Evolutionary conservation across 2,329 filamentous ascomycete species (phyloP).

Genomic region (Cryphonectria parasitica): DNA sequence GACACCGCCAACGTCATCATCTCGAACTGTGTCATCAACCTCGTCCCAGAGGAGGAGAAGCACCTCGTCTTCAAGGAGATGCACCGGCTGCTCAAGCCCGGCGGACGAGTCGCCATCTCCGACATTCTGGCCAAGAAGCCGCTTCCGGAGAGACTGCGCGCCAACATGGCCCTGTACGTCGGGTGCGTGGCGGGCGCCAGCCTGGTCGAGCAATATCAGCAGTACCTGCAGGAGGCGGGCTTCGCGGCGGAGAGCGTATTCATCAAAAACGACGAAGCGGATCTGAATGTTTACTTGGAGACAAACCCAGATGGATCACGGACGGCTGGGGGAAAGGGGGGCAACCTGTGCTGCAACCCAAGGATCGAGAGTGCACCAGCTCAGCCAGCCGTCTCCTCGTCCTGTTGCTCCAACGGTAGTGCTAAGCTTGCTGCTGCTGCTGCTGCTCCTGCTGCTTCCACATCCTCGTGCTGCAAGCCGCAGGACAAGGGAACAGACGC

Average conservation of each 20-base stretch:
- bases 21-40: slow-evolving; percentile 67
- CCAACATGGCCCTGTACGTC: slow-evolving; percentile 57
- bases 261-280: slow-evolving; percentile 49
- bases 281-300: slow-evolving; percentile 53
- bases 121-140: slow-evolving; percentile 60
- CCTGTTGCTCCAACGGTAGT: slow-evolving; percentile 9
- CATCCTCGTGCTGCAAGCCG: slow-evolving; percentile 14
- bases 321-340: slow-evolving; percentile 26
- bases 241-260: slow-evolving; percentile 51
- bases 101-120: slow-evolving; percentile 61
- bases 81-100: slow-evolving; percentile 57
- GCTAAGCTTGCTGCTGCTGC: neutral
- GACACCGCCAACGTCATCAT: slow-evolving; percentile 59
- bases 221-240: slow-evolving; percentile 53
- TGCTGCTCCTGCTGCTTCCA: neutral
- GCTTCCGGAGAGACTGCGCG: slow-evolving; percentile 52
- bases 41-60: slow-evolving; percentile 58
- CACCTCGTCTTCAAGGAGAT: slow-evolving; percentile 60
- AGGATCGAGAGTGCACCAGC: slow-evolving; percentile 21
- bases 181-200: slow-evolving; percentile 65
- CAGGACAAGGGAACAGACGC: slow-evolving; percentile 31
- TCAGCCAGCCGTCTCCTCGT: slow-evolving; percentile 7
- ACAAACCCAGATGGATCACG: slow-evolving; percentile 34
- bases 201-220: slow-evolving; percentile 53
- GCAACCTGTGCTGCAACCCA: slow-evolving; percentile 31